These are phyloP conservation scores for Xylariaceae sp. DNA, from an alignment of 2,329 filamentous ascomycete species.

Conservation along the genomic window DNA sequence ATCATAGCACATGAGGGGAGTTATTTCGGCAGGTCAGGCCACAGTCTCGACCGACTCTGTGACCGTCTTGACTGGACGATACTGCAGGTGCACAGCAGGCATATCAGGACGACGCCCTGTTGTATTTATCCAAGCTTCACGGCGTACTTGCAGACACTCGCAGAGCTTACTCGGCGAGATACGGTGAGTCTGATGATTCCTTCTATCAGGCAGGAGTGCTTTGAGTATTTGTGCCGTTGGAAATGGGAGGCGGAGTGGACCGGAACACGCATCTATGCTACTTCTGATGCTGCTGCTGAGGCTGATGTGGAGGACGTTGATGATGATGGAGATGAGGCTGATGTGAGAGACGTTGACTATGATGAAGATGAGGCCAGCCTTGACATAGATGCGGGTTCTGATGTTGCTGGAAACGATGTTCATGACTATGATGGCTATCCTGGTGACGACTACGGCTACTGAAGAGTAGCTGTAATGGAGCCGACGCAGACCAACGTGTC, in stretches of 20 bases:
- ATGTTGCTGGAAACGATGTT: too few species aligned
- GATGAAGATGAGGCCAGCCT: too few species aligned
- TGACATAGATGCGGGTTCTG: too few species aligned
- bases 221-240: neutral
- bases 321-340: too few species aligned
- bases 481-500: too few species aligned
- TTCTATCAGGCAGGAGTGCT: neutral
- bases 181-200: neutral
- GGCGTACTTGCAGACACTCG: slow-evolving; percentile 7
- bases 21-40: neutral
- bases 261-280: neutral
- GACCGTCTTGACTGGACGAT: neutral
- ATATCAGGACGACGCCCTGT: neutral
- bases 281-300: neutral
- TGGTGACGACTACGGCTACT: too few species aligned
- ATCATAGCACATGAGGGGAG: neutral
- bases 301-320: too few species aligned
- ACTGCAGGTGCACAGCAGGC: slow-evolving; percentile 1
- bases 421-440: too few species aligned
- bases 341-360: too few species aligned
- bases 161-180: neutral
- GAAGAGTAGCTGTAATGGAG: too few species aligned
- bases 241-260: slow-evolving; percentile 2
- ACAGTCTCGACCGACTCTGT: neutral
- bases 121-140: slow-evolving; percentile 12